Conservation (phyloP, 208 protist genomes). For the Vickermania ingenoplastis region DNA sequence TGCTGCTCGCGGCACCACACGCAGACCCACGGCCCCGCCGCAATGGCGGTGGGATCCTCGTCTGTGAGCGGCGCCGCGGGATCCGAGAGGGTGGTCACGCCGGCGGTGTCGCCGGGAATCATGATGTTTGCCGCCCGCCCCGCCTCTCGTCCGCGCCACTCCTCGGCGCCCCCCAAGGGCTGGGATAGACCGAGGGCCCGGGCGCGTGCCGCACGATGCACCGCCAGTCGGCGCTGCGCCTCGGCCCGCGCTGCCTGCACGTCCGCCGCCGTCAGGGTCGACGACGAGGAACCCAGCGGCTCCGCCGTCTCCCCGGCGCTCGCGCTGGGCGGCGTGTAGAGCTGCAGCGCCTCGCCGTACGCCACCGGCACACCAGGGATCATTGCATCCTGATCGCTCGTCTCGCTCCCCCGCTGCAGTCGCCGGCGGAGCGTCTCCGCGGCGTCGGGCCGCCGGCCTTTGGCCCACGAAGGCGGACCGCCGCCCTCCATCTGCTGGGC, state of each 20-base stretch:
- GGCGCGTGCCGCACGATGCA: slow-evolving; percentile 47
- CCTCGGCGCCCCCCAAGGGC: not conserved
- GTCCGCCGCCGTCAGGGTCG: slow-evolving; percentile 16
- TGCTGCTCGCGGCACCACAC: slow-evolving; percentile 80
- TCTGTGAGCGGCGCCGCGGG: not conserved
- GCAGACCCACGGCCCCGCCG: slow-evolving; percentile 57
- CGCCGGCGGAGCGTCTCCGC: slow-evolving; percentile 1
- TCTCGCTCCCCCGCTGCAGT: slow-evolving; percentile 1
- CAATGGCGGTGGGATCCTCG: not conserved
- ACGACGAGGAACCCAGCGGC: no score
- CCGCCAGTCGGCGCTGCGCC: slow-evolving; percentile 44
- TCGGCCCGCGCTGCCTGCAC: slow-evolving; percentile 62
- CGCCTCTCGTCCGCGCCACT: not conserved
- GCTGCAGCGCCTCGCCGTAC: not conserved
- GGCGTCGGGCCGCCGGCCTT: not conserved
- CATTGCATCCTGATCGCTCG: slow-evolving; percentile 8
- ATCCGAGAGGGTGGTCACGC: not conserved
- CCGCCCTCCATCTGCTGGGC: slow-evolving; percentile 17
- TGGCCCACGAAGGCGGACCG: not conserved
- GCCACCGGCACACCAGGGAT: slow-evolving; percentile 25
- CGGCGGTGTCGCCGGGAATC: not conserved
- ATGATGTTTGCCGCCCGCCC: not conserved
- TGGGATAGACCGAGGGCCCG: slow-evolving; percentile 3
- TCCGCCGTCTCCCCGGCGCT: slow-evolving; percentile 4
- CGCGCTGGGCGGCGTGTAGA: no score